Conservation (phyloP, 2,329 filamentous ascomycete species). For the Arthrobotrys megalospora region DNA sequence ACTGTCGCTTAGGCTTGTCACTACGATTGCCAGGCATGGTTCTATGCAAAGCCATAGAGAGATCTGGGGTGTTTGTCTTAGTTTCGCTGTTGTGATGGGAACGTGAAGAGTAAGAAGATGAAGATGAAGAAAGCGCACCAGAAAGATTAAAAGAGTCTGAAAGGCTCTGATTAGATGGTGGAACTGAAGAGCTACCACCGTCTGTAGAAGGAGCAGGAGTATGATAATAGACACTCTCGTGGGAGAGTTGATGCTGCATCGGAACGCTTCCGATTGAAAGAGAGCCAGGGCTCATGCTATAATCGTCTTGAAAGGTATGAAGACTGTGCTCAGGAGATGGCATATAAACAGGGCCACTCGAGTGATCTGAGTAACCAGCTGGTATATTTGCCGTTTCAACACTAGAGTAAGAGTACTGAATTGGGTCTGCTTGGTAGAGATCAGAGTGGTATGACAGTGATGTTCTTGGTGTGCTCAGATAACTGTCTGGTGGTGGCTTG, state of each 20-base stretch:
- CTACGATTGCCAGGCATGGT: slow-evolving; percentile 33
- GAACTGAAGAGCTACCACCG: slow-evolving; percentile 34
- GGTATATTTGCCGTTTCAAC: slow-evolving; percentile 41
- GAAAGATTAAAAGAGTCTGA: slow-evolving; percentile 49
- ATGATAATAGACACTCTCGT: slow-evolving; percentile 57
- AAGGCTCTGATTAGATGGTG: slow-evolving; percentile 30
- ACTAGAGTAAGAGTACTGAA: slow-evolving; percentile 39
- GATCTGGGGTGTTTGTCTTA: slow-evolving; percentile 49
- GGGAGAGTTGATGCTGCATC: slow-evolving; percentile 55
- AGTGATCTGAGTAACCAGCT: slow-evolving; percentile 27
- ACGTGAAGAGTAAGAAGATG: slow-evolving; percentile 45
- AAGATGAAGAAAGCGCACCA: slow-evolving; percentile 62
- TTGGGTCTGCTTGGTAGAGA: slow-evolving; percentile 31
- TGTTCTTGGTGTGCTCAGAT: slow-evolving; percentile 48
- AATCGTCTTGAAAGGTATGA: slow-evolving; percentile 41
- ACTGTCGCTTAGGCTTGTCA: slow-evolving; percentile 65
- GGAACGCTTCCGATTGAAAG: slow-evolving; percentile 41
- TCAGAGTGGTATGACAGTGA: slow-evolving; percentile 45
- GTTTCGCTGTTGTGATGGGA: slow-evolving; percentile 32
- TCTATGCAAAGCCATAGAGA: slow-evolving; percentile 60
- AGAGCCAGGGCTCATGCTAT: slow-evolving; percentile 40
- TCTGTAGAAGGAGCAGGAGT: slow-evolving; percentile 45
- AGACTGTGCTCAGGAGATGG: slow-evolving; percentile 50
- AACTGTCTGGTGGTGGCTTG: slow-evolving; percentile 29
- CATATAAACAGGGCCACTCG: slow-evolving; percentile 36